These are phyloP conservation scores for Sistotremastrum suecicum DNA, from an alignment of 768 basidiomycete genomes.

Conservation along the genomic window DNA sequence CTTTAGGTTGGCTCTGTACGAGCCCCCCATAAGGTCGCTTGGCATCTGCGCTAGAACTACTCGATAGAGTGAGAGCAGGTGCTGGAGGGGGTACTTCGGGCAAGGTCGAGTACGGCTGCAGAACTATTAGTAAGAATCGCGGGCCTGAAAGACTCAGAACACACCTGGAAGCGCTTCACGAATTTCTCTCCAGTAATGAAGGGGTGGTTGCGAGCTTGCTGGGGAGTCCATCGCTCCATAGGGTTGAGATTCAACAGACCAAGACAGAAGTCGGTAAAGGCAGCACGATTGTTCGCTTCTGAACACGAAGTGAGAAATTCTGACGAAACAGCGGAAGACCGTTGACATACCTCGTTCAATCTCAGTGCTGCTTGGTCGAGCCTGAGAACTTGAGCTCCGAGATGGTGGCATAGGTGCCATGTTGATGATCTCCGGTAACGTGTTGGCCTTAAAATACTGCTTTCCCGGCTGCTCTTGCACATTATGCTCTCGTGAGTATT, in stretches of 20 bases:
- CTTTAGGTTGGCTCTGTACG: conserved; percentile 78
- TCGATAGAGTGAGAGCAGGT: conserved; percentile 18
- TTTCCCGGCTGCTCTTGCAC: conserved; percentile 96
- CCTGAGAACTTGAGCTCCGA: conserved; percentile 37
- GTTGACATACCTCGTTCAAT: conserved; percentile 68
- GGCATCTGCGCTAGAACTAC: conserved; percentile 34
- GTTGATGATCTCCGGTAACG: conserved; percentile 90
- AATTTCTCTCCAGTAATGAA: conserved; percentile 98
- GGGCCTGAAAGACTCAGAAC: conserved; percentile 15
- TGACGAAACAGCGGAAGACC: neutral
- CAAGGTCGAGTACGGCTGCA: conserved; percentile 34
- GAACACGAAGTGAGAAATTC: conserved; percentile 2
- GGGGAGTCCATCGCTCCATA: conserved; percentile 91
- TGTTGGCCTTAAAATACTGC: conserved; percentile 94
- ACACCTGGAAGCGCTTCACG: conserved; percentile 69
- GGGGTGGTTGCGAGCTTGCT: conserved; percentile 89
- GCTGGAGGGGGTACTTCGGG: conserved; percentile 13
- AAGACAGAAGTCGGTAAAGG: conserved; percentile 96
- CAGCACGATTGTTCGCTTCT: conserved; percentile 89
- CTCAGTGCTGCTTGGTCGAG: conserved; percentile 50
- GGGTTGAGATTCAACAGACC: conserved; percentile 92
- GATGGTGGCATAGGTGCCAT: conserved; percentile 81
- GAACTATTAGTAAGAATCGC: conserved; percentile 3
- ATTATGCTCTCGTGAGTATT: conserved; percentile 91
- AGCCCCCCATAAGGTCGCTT: conserved; percentile 91